Evolutionary conservation across 2,329 filamentous ascomycete species (phyloP).

Genomic region (Penicillium hesseltinei): DNA sequence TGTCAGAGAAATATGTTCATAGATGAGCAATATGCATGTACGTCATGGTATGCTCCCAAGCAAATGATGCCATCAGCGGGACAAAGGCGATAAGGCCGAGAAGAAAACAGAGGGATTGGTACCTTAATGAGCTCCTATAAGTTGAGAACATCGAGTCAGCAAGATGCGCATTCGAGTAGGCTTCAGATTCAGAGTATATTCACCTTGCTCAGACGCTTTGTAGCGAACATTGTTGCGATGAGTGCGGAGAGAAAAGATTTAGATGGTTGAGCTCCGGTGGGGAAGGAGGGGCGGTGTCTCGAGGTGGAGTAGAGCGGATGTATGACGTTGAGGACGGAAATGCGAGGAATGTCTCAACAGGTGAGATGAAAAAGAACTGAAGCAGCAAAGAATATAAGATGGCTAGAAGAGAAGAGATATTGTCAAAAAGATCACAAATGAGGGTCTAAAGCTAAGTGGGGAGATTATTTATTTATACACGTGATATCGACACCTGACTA

Average conservation of each 20-base stretch:
- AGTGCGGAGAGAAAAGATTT: background rate
- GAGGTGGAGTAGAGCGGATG: constrained; percentile 3
- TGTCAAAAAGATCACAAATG: background rate
- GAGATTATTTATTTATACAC: background rate
- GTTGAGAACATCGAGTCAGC: constrained; percentile 23
- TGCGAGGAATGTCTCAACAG: background rate
- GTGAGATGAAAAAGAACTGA: background rate
- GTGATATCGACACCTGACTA: constrained; percentile 6
- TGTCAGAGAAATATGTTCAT: background rate
- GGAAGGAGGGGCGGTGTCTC: constrained; percentile 5
- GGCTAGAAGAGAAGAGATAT: background rate
- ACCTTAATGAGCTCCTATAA: constrained; percentile 57
- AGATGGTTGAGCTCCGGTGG: constrained; percentile 7
- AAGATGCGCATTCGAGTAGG: background rate
- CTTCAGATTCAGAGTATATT: background rate
- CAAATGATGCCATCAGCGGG: background rate
- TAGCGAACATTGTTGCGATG: constrained; percentile 47
- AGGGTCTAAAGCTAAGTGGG: background rate
- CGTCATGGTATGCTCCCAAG: background rate
- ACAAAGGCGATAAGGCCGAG: background rate
- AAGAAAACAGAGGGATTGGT: constrained; percentile 17
- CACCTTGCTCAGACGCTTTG: constrained; percentile 50
- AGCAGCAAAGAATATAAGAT: background rate
- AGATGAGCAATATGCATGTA: background rate
- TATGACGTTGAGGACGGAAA: constrained; percentile 6